Evolutionary conservation across 176 grass and related monocot species (phyloP).

Genomic region (Triticum urartu): DNA sequence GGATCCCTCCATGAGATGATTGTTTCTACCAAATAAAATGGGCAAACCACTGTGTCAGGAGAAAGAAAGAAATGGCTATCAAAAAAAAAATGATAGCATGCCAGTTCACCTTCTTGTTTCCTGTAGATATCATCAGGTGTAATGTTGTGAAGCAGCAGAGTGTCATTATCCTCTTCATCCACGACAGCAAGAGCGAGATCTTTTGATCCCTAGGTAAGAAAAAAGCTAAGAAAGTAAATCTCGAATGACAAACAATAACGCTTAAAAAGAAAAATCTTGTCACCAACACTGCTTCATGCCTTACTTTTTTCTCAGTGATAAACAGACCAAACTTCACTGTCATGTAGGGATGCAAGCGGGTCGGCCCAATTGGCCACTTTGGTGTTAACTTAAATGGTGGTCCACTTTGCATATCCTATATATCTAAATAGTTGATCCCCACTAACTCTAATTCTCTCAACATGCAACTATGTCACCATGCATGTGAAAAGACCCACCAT

Average conservation of each 20-base stretch:
- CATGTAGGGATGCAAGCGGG: background rate
- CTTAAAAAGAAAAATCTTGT: background rate
- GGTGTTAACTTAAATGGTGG: background rate
- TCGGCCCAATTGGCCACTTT: background rate
- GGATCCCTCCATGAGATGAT: slow-evolving; percentile 89
- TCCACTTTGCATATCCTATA: background rate
- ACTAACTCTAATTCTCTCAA: too few species aligned
- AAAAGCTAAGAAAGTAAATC: slow-evolving; percentile 12
- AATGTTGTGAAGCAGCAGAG: slow-evolving; percentile 66
- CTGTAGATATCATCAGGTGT: slow-evolving; percentile 79
- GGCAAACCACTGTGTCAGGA: slow-evolving; percentile 19
- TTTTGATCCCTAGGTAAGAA: slow-evolving; percentile 54
- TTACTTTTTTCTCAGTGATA: background rate
- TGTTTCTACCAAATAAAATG: slow-evolving; percentile 52
- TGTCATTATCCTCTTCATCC: slow-evolving; percentile 67
- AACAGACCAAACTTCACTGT: background rate
- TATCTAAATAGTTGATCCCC: too few species aligned
- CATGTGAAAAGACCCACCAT: too few species aligned
- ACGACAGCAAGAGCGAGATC: slow-evolving; percentile 68
- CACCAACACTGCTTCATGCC: background rate
- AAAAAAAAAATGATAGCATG: slow-evolving; percentile 21
- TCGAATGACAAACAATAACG: background rate
- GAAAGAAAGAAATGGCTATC: background rate
- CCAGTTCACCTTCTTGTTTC: slow-evolving; percentile 68
- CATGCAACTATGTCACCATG: too few species aligned